Evolutionary conservation across 2,329 filamentous ascomycete species (phyloP).

Genomic region (Mycosphaerelloides madeirae): DNA sequence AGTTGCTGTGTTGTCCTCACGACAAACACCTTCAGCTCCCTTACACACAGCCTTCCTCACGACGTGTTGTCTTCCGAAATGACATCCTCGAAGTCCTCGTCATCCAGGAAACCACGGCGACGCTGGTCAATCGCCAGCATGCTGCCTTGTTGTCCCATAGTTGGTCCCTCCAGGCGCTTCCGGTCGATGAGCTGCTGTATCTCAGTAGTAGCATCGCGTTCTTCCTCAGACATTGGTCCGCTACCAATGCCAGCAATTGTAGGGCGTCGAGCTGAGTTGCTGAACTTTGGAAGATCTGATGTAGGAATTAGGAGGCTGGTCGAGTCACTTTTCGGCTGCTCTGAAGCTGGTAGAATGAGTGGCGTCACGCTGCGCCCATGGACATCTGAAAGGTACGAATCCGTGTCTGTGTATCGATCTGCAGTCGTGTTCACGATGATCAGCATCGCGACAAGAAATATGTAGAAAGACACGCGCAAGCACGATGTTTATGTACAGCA

Average conservation of each 20-base stretch:
- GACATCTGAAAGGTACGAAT: conserved; percentile 46
- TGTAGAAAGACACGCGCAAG: not conserved
- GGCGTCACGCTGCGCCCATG: conserved; percentile 47
- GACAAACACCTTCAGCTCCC: not conserved
- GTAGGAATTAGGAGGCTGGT: not conserved
- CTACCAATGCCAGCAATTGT: not conserved
- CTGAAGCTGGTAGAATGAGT: conserved; percentile 21
- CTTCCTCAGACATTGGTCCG: conserved; percentile 31
- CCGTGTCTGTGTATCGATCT: conserved; percentile 36
- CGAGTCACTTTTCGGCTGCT: conserved; percentile 5
- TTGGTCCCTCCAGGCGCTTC: conserved; percentile 50
- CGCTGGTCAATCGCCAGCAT: conserved; percentile 51
- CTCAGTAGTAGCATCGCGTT: conserved; percentile 40
- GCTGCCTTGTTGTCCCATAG: conserved; percentile 50
- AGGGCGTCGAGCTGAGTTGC: conserved; percentile 1
- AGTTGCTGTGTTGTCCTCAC: not conserved
- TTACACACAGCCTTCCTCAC: not conserved
- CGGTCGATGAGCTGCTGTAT: conserved; percentile 47
- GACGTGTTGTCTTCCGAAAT: conserved; percentile 19
- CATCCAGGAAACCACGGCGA: conserved; percentile 46
- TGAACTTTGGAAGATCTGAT: not conserved
- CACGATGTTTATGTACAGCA: not conserved
- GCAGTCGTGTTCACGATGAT: not conserved
- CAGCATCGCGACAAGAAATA: not conserved
- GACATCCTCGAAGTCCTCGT: conserved; percentile 46